phyloP scores from a whole-genome alignment of 108 stramenopile species.

The Fragilariopsis cylindrus region DNA sequence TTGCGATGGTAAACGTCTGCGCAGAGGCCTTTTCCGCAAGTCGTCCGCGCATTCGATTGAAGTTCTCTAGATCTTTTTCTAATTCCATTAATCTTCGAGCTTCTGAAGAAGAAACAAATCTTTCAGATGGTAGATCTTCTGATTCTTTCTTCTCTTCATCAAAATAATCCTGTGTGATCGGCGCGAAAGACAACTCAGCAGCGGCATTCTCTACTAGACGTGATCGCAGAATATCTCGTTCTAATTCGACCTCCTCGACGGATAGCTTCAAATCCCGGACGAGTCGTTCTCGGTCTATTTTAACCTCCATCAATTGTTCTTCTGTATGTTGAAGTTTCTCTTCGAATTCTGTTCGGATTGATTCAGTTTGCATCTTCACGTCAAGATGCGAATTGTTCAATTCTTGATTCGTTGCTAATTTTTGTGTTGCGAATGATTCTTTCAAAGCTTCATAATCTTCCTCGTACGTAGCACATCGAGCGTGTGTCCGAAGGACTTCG shows the following conservation, averaged over 20 bases:
- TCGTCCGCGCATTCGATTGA: neutral
- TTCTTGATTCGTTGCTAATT: conserved; percentile 4
- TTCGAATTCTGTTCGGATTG: conserved; percentile 4
- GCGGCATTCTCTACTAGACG: neutral
- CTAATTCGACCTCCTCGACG: conserved; percentile 14
- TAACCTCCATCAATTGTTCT: neutral
- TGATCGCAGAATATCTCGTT: conserved; percentile 9
- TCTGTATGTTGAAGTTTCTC: neutral
- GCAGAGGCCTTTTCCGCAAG: conserved; percentile 14
- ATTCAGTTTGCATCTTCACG: conserved; percentile 6
- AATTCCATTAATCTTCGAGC: neutral
- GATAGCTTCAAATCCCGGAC: conserved; percentile 7
- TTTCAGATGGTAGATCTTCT: neutral
- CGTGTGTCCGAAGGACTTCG: conserved; percentile 6
- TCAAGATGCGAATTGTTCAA: neutral
- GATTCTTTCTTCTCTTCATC: conserved; percentile 17
- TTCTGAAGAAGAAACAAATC: no score
- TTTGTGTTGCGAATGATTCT: conserved; percentile 11
- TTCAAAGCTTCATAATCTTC: conserved; percentile 17
- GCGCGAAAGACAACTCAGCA: neutral
- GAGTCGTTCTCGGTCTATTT: neutral
- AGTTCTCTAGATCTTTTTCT: neutral
- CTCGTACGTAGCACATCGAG: conserved; percentile 10
- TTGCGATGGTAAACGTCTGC: conserved; percentile 12
- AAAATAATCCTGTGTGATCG: neutral